Evolutionary conservation across 495 filamentous ascomycete species (phyloP).

Genomic region (Recurvomyces mirabilis): DNA sequence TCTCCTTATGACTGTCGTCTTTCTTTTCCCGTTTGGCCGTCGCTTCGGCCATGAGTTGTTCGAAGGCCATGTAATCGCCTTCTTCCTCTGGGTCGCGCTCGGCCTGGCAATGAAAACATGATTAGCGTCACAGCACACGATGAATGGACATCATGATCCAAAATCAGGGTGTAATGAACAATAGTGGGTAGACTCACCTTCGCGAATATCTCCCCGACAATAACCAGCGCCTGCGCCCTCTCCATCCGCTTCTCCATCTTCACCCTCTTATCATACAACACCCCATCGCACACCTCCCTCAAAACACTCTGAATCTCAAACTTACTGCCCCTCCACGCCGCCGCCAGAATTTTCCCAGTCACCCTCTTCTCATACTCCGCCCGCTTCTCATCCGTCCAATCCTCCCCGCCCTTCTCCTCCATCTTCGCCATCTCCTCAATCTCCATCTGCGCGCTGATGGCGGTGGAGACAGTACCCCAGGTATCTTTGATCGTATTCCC

Average conservation of each 20-base stretch:
- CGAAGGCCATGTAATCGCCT: slow-evolving; percentile 97
- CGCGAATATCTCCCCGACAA: slow-evolving; percentile 76
- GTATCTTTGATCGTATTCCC: slow-evolving; percentile 93
- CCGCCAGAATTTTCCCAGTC: slow-evolving; percentile 96
- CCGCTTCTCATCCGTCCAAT: slow-evolving; percentile 98
- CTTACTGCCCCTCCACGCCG: slow-evolving; percentile 92
- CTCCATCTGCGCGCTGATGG: slow-evolving; percentile 95
- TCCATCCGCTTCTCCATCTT: slow-evolving; percentile 75
- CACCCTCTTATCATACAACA: slow-evolving; percentile 69
- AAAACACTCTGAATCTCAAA: slow-evolving; percentile 97
- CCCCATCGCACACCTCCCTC: slow-evolving; percentile 61
- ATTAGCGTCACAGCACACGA: not conserved
- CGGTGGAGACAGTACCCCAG: slow-evolving; percentile 92
- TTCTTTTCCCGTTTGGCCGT: slow-evolving; percentile 79
- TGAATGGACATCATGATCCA: not conserved
- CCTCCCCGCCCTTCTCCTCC: slow-evolving; percentile 90
- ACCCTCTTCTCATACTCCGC: slow-evolving; percentile 90
- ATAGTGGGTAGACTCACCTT: slow-evolving; percentile 60
- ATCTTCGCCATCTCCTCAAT: slow-evolving; percentile 98
- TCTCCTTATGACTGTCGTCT: slow-evolving; percentile 40
- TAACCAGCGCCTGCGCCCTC: slow-evolving; percentile 74
- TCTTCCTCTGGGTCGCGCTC: slow-evolving; percentile 89
- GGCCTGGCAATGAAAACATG: slow-evolving; percentile 43
- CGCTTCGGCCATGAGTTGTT: slow-evolving; percentile 94
- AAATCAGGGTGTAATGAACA: too few species aligned